These are phyloP conservation scores for Epicoccum nigrum DNA, from an alignment of 2,329 filamentous ascomycete species.

Conservation along the genomic window DNA sequence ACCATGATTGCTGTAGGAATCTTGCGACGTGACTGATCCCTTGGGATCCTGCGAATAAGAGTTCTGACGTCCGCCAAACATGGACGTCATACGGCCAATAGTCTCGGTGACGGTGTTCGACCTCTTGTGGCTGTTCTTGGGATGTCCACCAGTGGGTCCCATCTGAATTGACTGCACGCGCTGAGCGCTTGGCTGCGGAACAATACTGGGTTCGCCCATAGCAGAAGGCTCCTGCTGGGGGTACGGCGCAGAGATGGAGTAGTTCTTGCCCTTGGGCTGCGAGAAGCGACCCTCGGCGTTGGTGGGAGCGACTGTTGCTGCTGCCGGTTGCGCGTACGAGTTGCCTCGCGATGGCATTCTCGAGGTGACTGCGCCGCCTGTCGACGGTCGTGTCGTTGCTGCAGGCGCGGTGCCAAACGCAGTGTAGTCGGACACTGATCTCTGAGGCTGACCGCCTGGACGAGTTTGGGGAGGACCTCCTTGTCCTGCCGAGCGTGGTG, in stretches of 20 bases:
- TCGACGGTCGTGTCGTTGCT: constrained; percentile 68
- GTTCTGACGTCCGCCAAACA: constrained; percentile 67
- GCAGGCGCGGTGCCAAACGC: constrained; percentile 50
- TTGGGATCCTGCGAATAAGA: constrained; percentile 39
- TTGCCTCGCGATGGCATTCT: constrained; percentile 73
- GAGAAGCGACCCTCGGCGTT: constrained; percentile 90
- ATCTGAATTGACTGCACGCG: constrained; percentile 59
- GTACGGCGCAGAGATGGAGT: constrained; percentile 73
- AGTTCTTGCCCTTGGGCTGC: constrained; percentile 71
- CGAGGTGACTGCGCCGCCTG: constrained; percentile 74
- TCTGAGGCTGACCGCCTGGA: constrained; percentile 55
- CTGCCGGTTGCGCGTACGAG: constrained; percentile 86
- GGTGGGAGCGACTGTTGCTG: constrained; percentile 84
- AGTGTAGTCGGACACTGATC: constrained; percentile 56
- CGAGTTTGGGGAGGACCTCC: constrained; percentile 41
- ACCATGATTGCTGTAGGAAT: constrained; percentile 55
- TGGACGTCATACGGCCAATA: constrained; percentile 79
- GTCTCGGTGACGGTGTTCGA: constrained; percentile 71
- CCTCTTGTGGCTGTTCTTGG: constrained; percentile 66
- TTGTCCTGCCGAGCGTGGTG: constrained; percentile 27
- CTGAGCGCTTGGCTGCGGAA: constrained; percentile 64
- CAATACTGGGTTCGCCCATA: constrained; percentile 58
- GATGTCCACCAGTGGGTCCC: constrained; percentile 22
- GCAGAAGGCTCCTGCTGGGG: constrained; percentile 54
- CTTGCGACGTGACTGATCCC: constrained; percentile 50